Base-by-base conservation (phyloP, 2,329 filamentous ascomycete genomes). In the Neoascochyta sp. region DNA sequence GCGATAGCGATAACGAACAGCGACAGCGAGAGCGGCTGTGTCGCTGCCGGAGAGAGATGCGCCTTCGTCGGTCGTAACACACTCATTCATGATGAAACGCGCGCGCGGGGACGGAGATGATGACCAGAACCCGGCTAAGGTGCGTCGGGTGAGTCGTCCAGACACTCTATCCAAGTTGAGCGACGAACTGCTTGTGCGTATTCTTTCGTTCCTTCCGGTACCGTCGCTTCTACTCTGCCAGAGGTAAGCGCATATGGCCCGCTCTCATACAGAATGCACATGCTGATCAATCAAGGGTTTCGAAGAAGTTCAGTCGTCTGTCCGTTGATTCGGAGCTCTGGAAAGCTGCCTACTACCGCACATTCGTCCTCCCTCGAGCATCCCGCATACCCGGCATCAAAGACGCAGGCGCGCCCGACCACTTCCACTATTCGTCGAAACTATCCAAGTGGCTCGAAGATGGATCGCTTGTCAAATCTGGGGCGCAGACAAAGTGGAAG, bases 261-360 rank as follows among this genome's bases (percentile, higher is more conserved):
- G 1, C 7, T 10, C 3, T 4, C n/a, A 16, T 3, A 13, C 11
- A 14, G 12, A 3, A 10, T n/a, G 7, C 20, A 20, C 26, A 9
- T 22, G n/a, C 27, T 50, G 5, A 53, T 24, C 13, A 7, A 9
- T 21, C 5, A 68, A 73, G 79, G 32, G 72, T 89, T n/a, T 95
- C 87, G 2, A 78, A 68, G 31, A 86, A 84, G 36, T 83, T 94
- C 54, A 72, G 80, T 47, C 71, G 71, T 21, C 73, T 96, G 11
- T 75, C 86, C 6, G 73, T 75, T 32, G 92, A 96, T 61, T 83
- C 83, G 1, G 87, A 95, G 57, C 68, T 96, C 34, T 98, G 92
- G 92, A 92, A 90, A 60, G 75, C 76, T 9, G 77, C 87, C 27
- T 98, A 95, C 65, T 95, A 93, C 64, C 74, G 79, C 15, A 81